Evolutionary conservation across 2,329 filamentous ascomycete genomes (phyloP), one percentile per base, ranked within the genome.

Genomic region (Fusarium sp.): DNA sequence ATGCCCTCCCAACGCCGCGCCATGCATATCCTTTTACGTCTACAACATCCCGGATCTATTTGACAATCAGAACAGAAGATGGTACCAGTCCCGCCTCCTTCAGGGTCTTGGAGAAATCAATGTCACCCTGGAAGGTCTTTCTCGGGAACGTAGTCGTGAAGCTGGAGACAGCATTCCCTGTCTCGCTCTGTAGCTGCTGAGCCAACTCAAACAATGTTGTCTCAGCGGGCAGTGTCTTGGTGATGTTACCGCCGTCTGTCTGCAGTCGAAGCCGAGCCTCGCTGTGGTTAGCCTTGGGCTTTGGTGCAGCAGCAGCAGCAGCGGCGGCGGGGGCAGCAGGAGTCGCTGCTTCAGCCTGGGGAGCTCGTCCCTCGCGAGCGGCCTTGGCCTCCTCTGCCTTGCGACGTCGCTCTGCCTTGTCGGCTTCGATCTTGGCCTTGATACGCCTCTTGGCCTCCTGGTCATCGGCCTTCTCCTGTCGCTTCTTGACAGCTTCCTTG

Each of bases 181-280:
- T 87, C 72, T 97, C 92, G 45, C 84, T 76, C 72, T 87, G 80
- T 21, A 99, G 73, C 54, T 88, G 84, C 68, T 93, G 87, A 1
- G 91, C 93, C 46, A 99, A 88, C 78, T 99, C 94, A 69, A 97
- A 97, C 10, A 99, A 79, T 0, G 95, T 98, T 4, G 93, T 96
- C 55, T 96, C 92, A 6, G 91, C 93, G 0, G 92, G 88, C 63
- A 96, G 88, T 0, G 90, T 94, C 83, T 97, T 98, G 78, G 89
- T 88, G 49, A 97, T 80, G 59, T 90, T 93, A 13, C 92, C 92
- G 6, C 65, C 64, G 15, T 79, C 80, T 0, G 90, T 93, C 76
- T 97, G 93, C 36, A 99, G 79, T 57, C 93, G 84, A 60, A 99
- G 78, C 25, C 95, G 85, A 11, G 93, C 88, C 73, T 97, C 92